Percentiles rank a stretch among this genome's conserved stretches.
These are phyloP conservation scores for Eremomyces bilateralis DNA, from an alignment of 495 filamentous ascomycete genomes.

Conservation along the genomic window DNA sequence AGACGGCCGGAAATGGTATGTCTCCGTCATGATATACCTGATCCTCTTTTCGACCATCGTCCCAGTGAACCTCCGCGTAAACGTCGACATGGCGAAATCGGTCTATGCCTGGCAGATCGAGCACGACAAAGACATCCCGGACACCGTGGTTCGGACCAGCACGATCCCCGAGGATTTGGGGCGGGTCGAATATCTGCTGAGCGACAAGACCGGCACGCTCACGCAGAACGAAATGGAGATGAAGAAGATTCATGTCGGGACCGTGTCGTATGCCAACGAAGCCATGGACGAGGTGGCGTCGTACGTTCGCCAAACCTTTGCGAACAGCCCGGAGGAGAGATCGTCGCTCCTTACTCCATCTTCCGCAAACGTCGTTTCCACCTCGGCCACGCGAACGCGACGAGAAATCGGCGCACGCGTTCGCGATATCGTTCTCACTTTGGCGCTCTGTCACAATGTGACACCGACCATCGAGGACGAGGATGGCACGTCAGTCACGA, in stretches of 20 bases:
- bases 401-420: slow-evolving; percentile 87
- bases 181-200: slow-evolving; percentile 86
- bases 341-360: slow-evolving; percentile 48
- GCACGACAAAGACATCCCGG: slow-evolving; percentile 67
- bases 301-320: slow-evolving; percentile 67
- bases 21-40: slow-evolving; percentile 85
- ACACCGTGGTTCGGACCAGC: slow-evolving; percentile 82
- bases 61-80: slow-evolving; percentile 88
- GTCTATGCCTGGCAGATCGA: slow-evolving; percentile 95
- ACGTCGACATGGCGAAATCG: slow-evolving; percentile 89
- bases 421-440: slow-evolving; percentile 69
- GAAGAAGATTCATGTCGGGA: slow-evolving; percentile 95
- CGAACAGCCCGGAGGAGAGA: slow-evolving; percentile 21
- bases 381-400: slow-evolving; percentile 51
- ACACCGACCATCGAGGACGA: slow-evolving; percentile 56
- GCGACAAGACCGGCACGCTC: slow-evolving; percentile 91
- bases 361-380: slow-evolving; percentile 29
- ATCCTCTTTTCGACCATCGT: slow-evolving; percentile 99
- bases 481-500: slow-evolving; percentile 52
- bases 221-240: slow-evolving; percentile 98
- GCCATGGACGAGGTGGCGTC: slow-evolving; percentile 91
- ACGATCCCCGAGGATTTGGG: slow-evolving; percentile 96
- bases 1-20: slow-evolving; percentile 53
- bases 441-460: slow-evolving; percentile 93
- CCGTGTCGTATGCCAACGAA: slow-evolving; percentile 92